Evolutionary conservation across 2,329 filamentous ascomycete genomes (phyloP).

Genomic region (Incumbomyces delicatus): DNA sequence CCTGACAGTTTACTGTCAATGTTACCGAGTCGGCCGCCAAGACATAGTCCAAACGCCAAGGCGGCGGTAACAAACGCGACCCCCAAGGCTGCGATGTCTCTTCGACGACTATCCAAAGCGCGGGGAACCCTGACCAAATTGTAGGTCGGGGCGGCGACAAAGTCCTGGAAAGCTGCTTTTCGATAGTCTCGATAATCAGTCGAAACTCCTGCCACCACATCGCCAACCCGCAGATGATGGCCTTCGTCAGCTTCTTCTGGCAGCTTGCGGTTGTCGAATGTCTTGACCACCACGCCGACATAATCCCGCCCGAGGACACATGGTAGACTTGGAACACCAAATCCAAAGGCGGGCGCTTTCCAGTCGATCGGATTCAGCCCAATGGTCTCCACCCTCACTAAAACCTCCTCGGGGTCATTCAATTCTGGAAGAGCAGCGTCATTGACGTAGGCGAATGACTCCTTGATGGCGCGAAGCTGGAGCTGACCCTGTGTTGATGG

Average conservation of each 20-base stretch:
- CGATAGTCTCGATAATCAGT: conserved; percentile 65
- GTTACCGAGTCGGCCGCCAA: no score
- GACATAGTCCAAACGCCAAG: no score
- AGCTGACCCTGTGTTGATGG: neutral
- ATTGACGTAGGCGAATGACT: neutral
- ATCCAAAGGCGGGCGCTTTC: conserved; percentile 62
- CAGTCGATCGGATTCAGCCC: conserved; percentile 64
- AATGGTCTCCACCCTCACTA: neutral
- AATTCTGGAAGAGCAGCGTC: neutral
- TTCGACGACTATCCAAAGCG: no score
- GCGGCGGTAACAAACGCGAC: no score
- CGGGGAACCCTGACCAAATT: no score
- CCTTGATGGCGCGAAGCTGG: neutral
- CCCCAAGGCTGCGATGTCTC: no score
- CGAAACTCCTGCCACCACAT: conserved; percentile 34
- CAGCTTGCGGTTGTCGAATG: conserved; percentile 24
- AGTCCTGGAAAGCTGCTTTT: conserved; percentile 64
- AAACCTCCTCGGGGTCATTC: neutral
- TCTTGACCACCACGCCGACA: conserved; percentile 52
- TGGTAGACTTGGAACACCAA: conserved; percentile 57
- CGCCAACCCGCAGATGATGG: neutral
- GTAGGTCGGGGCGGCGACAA: conserved; percentile 52
- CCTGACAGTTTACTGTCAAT: no score
- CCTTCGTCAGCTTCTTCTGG: neutral
- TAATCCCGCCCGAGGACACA: conserved; percentile 64